These are phyloP conservation scores for Cryphonectria nitschkei DNA, from an alignment of 2,329 filamentous ascomycete species.

Conservation along the genomic window DNA sequence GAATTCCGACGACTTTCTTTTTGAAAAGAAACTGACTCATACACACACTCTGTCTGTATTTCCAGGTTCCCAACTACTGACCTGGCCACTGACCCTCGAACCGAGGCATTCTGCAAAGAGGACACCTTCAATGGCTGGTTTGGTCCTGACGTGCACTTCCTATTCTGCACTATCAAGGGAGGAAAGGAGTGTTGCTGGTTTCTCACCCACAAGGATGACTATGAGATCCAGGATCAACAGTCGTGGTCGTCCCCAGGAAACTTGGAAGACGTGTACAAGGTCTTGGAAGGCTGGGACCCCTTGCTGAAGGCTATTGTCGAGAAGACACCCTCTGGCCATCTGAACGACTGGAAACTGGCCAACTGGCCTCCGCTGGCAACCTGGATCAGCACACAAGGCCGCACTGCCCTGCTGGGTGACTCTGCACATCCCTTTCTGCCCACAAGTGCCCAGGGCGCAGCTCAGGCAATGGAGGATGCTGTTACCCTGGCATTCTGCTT, in stretches of 20 bases:
- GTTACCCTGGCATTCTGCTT: background rate
- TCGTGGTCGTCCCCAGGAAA: background rate
- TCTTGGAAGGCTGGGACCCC: background rate
- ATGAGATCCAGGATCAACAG: background rate
- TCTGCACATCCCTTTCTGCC: background rate
- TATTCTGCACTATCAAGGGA: background rate
- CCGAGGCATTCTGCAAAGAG: background rate
- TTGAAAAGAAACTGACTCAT: background rate
- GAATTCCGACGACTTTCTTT: background rate
- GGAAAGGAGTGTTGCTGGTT: background rate
- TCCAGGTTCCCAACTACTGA: background rate
- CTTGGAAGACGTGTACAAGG: background rate
- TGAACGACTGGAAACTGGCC: background rate
- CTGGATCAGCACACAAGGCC: background rate
- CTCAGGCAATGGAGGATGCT: background rate
- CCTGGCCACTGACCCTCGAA: background rate
- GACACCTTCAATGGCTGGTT: background rate
- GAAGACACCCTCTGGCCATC: background rate
- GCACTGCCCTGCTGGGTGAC: background rate
- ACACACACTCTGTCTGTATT: background rate
- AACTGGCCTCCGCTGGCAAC: background rate
- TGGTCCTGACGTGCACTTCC: background rate
- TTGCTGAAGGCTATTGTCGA: background rate
- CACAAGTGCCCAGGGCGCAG: background rate
- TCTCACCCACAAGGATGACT: background rate